phyloP scores from a whole-genome alignment of 192 early-diverging fungal species.

The Paraglomus brasilianum region DNA sequence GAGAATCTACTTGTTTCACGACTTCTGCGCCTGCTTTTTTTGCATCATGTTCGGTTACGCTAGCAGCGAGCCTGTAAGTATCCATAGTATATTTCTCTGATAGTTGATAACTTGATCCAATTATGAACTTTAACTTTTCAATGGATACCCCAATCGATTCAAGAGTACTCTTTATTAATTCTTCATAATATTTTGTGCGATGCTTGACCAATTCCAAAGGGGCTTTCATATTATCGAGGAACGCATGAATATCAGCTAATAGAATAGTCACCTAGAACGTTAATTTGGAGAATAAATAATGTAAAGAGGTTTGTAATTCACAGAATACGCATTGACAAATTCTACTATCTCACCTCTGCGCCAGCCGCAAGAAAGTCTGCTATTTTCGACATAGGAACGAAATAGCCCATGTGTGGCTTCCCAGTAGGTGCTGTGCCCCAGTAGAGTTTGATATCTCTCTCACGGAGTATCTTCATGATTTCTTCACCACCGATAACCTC shows the following conservation, averaged over 20 bases:
- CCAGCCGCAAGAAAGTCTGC: slow-evolving; percentile 94
- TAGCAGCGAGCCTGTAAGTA: slow-evolving; percentile 81
- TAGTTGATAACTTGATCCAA: slow-evolving; percentile 88
- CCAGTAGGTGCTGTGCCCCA: slow-evolving; percentile 99
- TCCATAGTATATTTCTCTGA: slow-evolving; percentile 89
- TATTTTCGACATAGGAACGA: slow-evolving; percentile 96
- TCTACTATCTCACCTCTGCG: slow-evolving; percentile 61
- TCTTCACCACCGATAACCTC: slow-evolving; percentile 88
- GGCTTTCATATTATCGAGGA: slow-evolving; percentile 98
- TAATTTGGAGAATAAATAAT: slow-evolving; percentile 28
- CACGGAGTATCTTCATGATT: slow-evolving; percentile 78
- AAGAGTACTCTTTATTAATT: slow-evolving; percentile 85
- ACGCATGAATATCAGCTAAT: slow-evolving; percentile 95
- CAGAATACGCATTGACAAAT: slow-evolving; percentile 11
- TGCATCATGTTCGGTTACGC: slow-evolving; percentile 91
- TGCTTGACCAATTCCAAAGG: slow-evolving; percentile 85
- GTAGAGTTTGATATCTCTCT: slow-evolving; percentile 92
- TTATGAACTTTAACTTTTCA: slow-evolving; percentile 88
- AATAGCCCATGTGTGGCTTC: slow-evolving; percentile 95
- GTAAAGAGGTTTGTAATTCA: background rate
- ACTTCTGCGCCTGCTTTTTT: slow-evolving; percentile 99
- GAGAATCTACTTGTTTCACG: slow-evolving; percentile 91
- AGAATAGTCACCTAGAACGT: slow-evolving; percentile 75
- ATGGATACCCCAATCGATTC: slow-evolving; percentile 92
- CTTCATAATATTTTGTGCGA: slow-evolving; percentile 93